Evolutionary conservation across 2,329 filamentous ascomycete species (phyloP).

Genomic region (Fusarium sp.): DNA sequence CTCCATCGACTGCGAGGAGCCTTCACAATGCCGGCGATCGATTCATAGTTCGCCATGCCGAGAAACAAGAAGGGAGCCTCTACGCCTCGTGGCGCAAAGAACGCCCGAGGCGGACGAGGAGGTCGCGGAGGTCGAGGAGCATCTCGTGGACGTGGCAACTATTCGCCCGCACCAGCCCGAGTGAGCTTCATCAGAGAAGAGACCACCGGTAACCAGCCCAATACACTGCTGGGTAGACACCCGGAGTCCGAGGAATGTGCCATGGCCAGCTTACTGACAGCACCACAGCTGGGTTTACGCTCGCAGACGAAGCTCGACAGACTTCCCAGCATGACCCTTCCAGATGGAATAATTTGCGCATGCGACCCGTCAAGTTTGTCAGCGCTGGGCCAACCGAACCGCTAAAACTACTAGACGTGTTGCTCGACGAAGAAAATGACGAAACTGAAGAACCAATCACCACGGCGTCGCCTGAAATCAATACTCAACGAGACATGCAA

Average conservation of each 20-base stretch:
- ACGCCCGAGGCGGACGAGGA: slow-evolving; percentile 34
- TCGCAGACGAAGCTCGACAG: slow-evolving; percentile 63
- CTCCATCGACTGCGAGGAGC: background rate
- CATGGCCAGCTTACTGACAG: slow-evolving; percentile 14
- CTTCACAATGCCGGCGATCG: slow-evolving; percentile 25
- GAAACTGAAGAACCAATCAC: background rate
- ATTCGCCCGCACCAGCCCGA: slow-evolving; percentile 7
- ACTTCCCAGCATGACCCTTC: slow-evolving; percentile 60
- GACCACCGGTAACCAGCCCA: slow-evolving; percentile 22
- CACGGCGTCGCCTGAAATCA: background rate
- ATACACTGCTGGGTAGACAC: background rate
- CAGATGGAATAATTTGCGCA: slow-evolving; percentile 58
- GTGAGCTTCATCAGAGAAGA: slow-evolving; percentile 20
- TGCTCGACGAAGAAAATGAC: slow-evolving; percentile 27
- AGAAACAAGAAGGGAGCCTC: slow-evolving; percentile 42
- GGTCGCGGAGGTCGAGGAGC: slow-evolving; percentile 28
- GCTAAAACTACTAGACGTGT: slow-evolving; percentile 54
- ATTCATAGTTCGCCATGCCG: slow-evolving; percentile 27
- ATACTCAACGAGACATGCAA: background rate
- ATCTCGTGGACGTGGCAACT: slow-evolving; percentile 23
- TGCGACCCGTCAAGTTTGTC: slow-evolving; percentile 64
- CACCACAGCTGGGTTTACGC: slow-evolving; percentile 42
- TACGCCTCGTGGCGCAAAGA: slow-evolving; percentile 32
- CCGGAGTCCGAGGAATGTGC: background rate
- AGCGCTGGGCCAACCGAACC: slow-evolving; percentile 66